phyloP scores from a whole-genome alignment of 305 asterid species.

The Coffea humblotiana region DNA sequence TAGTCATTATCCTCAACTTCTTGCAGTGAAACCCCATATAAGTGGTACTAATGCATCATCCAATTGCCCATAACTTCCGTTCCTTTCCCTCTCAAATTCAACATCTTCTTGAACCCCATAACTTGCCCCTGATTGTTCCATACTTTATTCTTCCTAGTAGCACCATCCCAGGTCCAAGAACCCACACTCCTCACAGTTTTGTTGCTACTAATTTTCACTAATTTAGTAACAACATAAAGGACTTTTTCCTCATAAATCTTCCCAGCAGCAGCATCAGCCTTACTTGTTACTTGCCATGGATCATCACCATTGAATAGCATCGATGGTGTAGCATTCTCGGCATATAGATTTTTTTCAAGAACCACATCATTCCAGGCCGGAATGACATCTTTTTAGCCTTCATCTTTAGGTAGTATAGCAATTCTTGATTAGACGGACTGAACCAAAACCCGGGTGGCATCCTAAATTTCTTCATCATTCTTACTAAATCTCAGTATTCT shows the following conservation, averaged over 20 bases:
- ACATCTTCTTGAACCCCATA: background rate
- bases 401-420: background rate
- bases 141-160: background rate
- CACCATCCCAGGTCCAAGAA: background rate
- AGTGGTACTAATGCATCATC: background rate
- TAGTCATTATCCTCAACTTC: background rate
- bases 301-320: background rate
- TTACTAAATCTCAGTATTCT: too few species aligned
- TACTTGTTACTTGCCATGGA: background rate
- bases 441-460: too few species aligned
- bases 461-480: background rate
- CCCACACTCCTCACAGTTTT: background rate
- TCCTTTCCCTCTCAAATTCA: slow-evolving; percentile 2
- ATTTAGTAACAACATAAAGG: background rate
- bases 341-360: background rate
- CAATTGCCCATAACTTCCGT: background rate
- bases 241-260: background rate
- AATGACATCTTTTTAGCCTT: background rate
- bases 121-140: background rate
- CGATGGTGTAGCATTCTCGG: background rate
- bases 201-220: background rate
- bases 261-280: background rate
- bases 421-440: background rate
- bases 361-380: too few species aligned
- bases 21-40: background rate